These are phyloP conservation scores for Ilyonectria robusta DNA, from an alignment of 2,329 filamentous ascomycete genomes.

Conservation along the genomic window DNA sequence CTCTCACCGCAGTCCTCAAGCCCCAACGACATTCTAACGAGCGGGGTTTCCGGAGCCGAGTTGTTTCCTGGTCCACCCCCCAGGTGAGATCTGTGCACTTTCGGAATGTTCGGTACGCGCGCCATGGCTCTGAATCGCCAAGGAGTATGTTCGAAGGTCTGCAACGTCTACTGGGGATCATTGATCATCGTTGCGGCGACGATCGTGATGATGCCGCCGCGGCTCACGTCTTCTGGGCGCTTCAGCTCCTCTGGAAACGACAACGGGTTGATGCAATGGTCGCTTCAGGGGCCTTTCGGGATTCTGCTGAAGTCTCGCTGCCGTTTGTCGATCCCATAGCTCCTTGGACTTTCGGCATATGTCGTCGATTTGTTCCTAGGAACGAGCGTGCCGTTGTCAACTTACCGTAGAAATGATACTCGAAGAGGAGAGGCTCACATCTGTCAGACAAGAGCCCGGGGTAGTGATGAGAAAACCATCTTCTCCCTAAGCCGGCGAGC, in stretches of 20 bases:
- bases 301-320: constrained; percentile 62
- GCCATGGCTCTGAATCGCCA: constrained; percentile 23
- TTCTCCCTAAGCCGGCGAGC: constrained; percentile 62
- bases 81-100: constrained; percentile 7
- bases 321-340: constrained; percentile 69
- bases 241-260: constrained; percentile 54
- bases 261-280: constrained; percentile 69
- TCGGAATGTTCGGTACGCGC: background rate
- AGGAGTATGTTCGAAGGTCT: constrained; percentile 21
- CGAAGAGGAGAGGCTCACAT: constrained; percentile 60
- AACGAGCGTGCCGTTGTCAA: constrained; percentile 34
- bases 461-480: constrained; percentile 74
- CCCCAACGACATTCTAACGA: constrained; percentile 33
- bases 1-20: constrained; percentile 39
- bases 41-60: constrained; percentile 32
- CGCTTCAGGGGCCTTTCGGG: constrained; percentile 67
- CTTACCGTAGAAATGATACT: constrained; percentile 20
- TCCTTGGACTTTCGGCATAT: constrained; percentile 72
- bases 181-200: constrained; percentile 43
- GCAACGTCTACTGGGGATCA: constrained; percentile 33
- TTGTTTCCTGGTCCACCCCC: constrained; percentile 15
- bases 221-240: constrained; percentile 43
- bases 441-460: constrained; percentile 70
- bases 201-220: constrained; percentile 47
- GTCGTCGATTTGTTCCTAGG: constrained; percentile 74